Base-by-base conservation (phyloP, 345 rosid genomes). In the Microcos paniculata region DNA sequence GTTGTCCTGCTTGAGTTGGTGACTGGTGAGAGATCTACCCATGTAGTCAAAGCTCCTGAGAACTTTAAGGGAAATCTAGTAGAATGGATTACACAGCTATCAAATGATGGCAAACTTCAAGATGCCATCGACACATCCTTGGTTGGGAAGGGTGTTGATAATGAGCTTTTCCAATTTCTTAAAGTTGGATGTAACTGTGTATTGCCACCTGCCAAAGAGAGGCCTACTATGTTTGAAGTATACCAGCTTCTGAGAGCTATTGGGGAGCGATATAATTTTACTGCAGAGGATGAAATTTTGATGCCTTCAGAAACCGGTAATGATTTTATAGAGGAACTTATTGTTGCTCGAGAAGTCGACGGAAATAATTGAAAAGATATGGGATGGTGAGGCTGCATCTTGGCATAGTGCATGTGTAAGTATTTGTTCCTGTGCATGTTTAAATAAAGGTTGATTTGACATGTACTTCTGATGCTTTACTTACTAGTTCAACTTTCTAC, bases 1-100 rank as follows among this genome's bases (percentile, higher is more conserved):
- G 87, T 84, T n/a, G 94, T 95, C 75, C 97, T 95, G 76, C 90
- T 95, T 19, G 99, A 95, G 89, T 80, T 95, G 82, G 97, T 90
- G 70, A 95, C 97, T 0, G 90, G 99, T 7, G 97, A 96, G 87
- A 91, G 71, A 73, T 91, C 99, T 16, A 93, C 94, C 26, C 80
- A 84, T 48, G 87, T 90, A 63, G 59, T 88, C 12, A 87, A 40
- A 81, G 92, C 82, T 73, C 87, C 96, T 18, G 93, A 96, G 73
- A 84, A 55, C 84, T 96, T 96, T 67, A 96, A 88, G 76, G 99
- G 99, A 72, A 93, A 84, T 79, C 85, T 96, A 66, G 97, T 93
- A 55, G 98, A 96, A 49, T 96, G 99, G 99, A 69, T 90, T 19
- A 70, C 78, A 6, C 87, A 84, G 74, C 80, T 90, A 48, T 85